Percentiles rank a stretch among this genome's conserved stretches.
Conservation (phyloP, 2,329 filamentous ascomycete genomes). For the Aureobasidium subglaciale region DNA sequence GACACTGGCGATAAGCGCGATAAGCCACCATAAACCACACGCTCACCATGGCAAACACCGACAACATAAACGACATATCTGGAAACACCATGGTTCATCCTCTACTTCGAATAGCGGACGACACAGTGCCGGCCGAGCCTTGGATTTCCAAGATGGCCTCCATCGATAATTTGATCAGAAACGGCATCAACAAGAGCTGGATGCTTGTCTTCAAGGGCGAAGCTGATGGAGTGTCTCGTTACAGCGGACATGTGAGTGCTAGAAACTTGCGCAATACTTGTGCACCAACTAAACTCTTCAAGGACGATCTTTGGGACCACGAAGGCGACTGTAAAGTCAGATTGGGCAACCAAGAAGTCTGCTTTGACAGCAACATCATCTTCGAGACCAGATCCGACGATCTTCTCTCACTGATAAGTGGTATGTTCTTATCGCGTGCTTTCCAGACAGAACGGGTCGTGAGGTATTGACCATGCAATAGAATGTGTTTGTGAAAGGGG, state of each 20-base stretch:
- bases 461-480: background rate
- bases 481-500: conserved; percentile 5
- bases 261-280: background rate
- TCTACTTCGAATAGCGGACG: background rate
- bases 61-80: background rate
- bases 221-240: conserved; percentile 2
- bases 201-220: background rate
- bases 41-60: background rate
- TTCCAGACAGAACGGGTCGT: background rate
- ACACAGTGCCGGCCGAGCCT: background rate
- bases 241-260: background rate
- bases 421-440: background rate
- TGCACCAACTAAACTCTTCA: background rate
- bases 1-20: background rate
- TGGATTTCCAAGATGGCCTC: conserved; percentile 4
- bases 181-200: background rate
- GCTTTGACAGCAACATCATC: conserved; percentile 5
- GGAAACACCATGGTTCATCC: conserved; percentile 1
- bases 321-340: conserved; percentile 6
- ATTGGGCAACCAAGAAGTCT: background rate
- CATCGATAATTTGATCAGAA: background rate
- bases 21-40: background rate
- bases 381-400: background rate
- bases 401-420: background rate
- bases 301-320: conserved; percentile 1